Percentiles rank a stretch among this genome's conserved stretches.
phyloP scores from a whole-genome alignment of 345 rosid species.

The Populus deltoides region DNA sequence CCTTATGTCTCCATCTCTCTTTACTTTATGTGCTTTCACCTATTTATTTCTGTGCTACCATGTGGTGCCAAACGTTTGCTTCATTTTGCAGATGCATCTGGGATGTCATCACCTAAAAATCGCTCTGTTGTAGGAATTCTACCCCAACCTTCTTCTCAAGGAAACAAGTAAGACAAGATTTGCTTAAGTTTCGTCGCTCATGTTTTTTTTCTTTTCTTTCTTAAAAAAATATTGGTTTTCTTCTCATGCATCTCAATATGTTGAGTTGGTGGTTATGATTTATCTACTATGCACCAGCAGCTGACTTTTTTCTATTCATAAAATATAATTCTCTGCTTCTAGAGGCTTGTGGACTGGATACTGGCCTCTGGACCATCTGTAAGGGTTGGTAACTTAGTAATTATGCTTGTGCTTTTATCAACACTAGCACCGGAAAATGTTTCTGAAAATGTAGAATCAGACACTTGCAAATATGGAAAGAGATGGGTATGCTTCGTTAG shows the following conservation, averaged over 20 bases:
- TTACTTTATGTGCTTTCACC: not conserved
- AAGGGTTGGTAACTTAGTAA: not conserved
- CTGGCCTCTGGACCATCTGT: conserved; percentile 5
- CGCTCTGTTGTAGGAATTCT: conserved; percentile 30
- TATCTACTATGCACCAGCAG: not conserved
- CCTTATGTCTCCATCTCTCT: not conserved
- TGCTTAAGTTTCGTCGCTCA: conserved; percentile 3
- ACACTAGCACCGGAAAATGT: not conserved
- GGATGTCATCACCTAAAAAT: conserved; percentile 5
- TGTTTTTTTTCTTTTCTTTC: not conserved
- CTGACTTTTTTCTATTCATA: not conserved
- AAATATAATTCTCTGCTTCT: not conserved
- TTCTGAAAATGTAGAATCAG: not conserved
- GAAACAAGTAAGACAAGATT: conserved; percentile 25
- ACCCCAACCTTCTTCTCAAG: conserved; percentile 26
- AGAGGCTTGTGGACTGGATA: conserved; percentile 8
- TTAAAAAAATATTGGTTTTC: not conserved
- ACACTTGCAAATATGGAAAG: not conserved
- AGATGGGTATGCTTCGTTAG: not conserved
- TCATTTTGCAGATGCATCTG: conserved; percentile 30
- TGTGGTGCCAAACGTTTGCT: conserved; percentile 11
- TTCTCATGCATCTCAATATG: conserved; percentile 8
- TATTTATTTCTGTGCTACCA: not conserved
- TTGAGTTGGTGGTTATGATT: not conserved
- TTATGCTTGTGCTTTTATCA: not conserved